A percentile compares a stretch with the other conserved stretches of the same genome.
phyloP scores from a whole-genome alignment of 2,329 filamentous ascomycete genomes.

The Aspergillus aculeatus region DNA sequence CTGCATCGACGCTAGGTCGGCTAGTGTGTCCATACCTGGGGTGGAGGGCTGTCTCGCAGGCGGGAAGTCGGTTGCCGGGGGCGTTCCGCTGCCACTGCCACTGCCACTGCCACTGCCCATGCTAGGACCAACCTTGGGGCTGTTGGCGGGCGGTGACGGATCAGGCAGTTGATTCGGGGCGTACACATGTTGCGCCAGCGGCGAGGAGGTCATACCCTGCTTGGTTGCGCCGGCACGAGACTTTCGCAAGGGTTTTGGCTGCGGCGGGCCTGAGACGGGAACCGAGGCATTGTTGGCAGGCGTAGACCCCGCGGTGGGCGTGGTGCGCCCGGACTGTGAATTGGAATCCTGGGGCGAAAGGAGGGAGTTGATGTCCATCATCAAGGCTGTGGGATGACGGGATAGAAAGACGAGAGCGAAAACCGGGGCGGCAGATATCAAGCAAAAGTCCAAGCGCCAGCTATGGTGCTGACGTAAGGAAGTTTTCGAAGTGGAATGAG shows the following conservation, averaged over 20 bases:
- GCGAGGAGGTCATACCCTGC: slow-evolving; percentile 41
- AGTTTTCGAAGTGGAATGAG: slow-evolving; percentile 1
- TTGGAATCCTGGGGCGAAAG: slow-evolving; percentile 46
- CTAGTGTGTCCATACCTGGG: slow-evolving; percentile 50
- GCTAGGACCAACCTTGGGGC: slow-evolving; percentile 30
- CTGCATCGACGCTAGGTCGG: slow-evolving; percentile 49
- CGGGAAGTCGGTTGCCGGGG: slow-evolving; percentile 34
- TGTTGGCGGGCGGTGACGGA: slow-evolving; percentile 38
- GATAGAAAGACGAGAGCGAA: slow-evolving; percentile 19
- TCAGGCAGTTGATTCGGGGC: slow-evolving; percentile 38
- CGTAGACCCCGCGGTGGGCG: slow-evolving; percentile 27
- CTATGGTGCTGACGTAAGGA: slow-evolving; percentile 14
- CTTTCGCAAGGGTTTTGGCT: slow-evolving; percentile 40
- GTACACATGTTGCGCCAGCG: slow-evolving; percentile 44
- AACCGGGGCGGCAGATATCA: slow-evolving; percentile 14
- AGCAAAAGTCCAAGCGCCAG: slow-evolving; percentile 21
- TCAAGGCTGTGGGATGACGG: slow-evolving; percentile 14
- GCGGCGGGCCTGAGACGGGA: slow-evolving; percentile 25
- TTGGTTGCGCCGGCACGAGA: slow-evolving; percentile 33
- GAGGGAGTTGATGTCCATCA: slow-evolving; percentile 49
- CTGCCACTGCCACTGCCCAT: slow-evolving; percentile 28
- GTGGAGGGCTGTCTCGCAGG: slow-evolving; percentile 44
- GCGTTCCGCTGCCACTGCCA: slow-evolving; percentile 34
- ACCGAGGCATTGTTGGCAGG: slow-evolving; percentile 28
- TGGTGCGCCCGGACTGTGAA: slow-evolving; percentile 37